A percentile compares a stretch with the other conserved stretches of the same genome.
These are phyloP conservation scores for Aureobasidium mangrovei DNA, from an alignment of 2,329 filamentous ascomycete species.

Conservation along the genomic window DNA sequence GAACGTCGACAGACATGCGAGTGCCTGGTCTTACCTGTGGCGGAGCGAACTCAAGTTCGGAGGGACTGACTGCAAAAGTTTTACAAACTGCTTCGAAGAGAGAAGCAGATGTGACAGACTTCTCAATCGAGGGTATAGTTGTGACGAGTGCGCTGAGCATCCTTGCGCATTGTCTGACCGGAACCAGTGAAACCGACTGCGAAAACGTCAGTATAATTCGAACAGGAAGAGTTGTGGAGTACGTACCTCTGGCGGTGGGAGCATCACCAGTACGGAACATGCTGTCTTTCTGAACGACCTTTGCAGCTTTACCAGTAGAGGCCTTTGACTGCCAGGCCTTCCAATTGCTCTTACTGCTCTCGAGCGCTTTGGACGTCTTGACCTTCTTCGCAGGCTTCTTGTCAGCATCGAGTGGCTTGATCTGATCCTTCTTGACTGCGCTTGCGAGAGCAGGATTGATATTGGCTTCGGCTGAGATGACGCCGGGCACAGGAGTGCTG, in stretches of 20 bases:
- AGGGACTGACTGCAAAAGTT: neutral
- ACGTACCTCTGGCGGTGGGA: slow-evolving; percentile 72
- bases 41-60: neutral
- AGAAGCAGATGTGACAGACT: neutral
- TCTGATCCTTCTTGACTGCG: slow-evolving; percentile 51
- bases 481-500: slow-evolving; percentile 35
- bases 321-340: slow-evolving; percentile 79
- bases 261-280: slow-evolving; percentile 94
- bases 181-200: slow-evolving; percentile 93
- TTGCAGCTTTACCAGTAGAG: slow-evolving; percentile 44
- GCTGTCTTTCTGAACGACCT: slow-evolving; percentile 75
- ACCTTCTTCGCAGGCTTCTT: slow-evolving; percentile 57
- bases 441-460: slow-evolving; percentile 58
- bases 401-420: slow-evolving; percentile 51
- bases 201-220: slow-evolving; percentile 21
- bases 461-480: slow-evolving; percentile 58
- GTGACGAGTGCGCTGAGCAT: slow-evolving; percentile 70
- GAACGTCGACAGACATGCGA: too few relatives aligned
- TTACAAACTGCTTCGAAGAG: neutral
- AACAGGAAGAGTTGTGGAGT: slow-evolving; percentile 1
- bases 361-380: slow-evolving; percentile 85
- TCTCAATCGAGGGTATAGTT: slow-evolving; percentile 54
- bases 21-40: neutral
- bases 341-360: slow-evolving; percentile 89
- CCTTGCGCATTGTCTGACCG: slow-evolving; percentile 92